Conservation (phyloP, 352 stramenopile species). For the Phytophthora meadii region DNA sequence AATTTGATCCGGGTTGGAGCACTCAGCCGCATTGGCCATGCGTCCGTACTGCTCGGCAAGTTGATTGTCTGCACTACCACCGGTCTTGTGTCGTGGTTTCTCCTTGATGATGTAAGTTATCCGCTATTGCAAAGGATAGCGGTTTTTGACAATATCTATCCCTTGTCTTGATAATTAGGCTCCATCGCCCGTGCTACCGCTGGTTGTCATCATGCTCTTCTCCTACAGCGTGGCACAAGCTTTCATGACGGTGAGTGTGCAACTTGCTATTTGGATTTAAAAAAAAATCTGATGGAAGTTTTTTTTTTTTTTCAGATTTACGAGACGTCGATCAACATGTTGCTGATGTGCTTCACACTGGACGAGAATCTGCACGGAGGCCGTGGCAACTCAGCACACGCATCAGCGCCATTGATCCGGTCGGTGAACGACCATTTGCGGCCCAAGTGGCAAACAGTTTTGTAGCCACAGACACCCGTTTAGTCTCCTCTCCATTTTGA, state of each 20-base stretch:
- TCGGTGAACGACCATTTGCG: slow-evolving; percentile 86
- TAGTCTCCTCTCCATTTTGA: slow-evolving; percentile 9
- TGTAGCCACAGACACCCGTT: slow-evolving; percentile 40
- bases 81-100: slow-evolving; percentile 73
- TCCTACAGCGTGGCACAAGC: slow-evolving; percentile 82
- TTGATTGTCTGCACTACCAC: slow-evolving; percentile 80
- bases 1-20: slow-evolving; percentile 73
- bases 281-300: not conserved
- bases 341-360: slow-evolving; percentile 87
- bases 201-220: slow-evolving; percentile 72
- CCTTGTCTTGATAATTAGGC: slow-evolving; percentile 29
- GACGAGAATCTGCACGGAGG: slow-evolving; percentile 86
- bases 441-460: slow-evolving; percentile 82
- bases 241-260: slow-evolving; percentile 74
- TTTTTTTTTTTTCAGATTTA: slow-evolving; percentile 62
- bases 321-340: slow-evolving; percentile 86
- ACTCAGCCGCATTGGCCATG: slow-evolving; percentile 70
- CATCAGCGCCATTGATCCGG: slow-evolving; percentile 66
- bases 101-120: slow-evolving; percentile 65
- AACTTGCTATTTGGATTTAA: not conserved
- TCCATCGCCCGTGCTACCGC: slow-evolving; percentile 67
- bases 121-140: not conserved
- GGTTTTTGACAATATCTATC: slow-evolving; percentile 3
- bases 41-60: slow-evolving; percentile 77
- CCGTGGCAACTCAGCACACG: slow-evolving; percentile 70